Base-by-base conservation (phyloP, 2,329 filamentous ascomycete genomes). In the Ceratocystiopsis sp. region DNA sequence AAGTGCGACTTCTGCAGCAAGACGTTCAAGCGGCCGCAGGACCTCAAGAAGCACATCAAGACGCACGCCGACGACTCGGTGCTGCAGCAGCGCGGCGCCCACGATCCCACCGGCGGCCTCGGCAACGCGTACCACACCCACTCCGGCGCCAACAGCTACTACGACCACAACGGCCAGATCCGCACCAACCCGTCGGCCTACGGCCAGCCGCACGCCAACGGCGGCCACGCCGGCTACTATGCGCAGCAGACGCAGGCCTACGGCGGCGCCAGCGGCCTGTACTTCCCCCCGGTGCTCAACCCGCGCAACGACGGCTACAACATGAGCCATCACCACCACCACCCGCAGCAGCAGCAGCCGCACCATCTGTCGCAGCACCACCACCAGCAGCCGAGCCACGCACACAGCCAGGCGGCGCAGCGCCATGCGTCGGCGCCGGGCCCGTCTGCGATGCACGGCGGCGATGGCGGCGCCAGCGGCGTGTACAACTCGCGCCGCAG, bases 41-140 rank as follows among this genome's bases (percentile, higher is more conserved):
- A 98, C 67, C 63, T 98, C 55, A 96, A 98, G 77, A 98, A 98
- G 69, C 91, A 98, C 61, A 86, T 96, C 63, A 98, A 96, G 78
- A 96, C 89, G 5, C 89, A 96, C 59, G 89, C 89, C 54, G 89
- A 96, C 57, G 89, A 95, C 63, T 93, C 86, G 37, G 84, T 93
- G 36, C 67, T 78, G 37, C 65, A 72, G 21, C 50, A 52, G 16
- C 65, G 71, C 38, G 62, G 66, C 14, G 63, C 63, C 25, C 66
- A 66, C 51, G 72, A 75, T 47, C 65, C 62, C 45, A 66, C 69
- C 47, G 62, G 60, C n/a, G 65, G 64, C 48, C 59, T 75, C 55
- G 60, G 60, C 47, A 53, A 57, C 10, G 49, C 63, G 50, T 79
- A 78, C 57, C 66, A 73, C 49, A 55, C 64, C 37, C 69, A 69